phyloP scores from a whole-genome alignment of 129 eudicot species.

The Lactuca saligna region DNA sequence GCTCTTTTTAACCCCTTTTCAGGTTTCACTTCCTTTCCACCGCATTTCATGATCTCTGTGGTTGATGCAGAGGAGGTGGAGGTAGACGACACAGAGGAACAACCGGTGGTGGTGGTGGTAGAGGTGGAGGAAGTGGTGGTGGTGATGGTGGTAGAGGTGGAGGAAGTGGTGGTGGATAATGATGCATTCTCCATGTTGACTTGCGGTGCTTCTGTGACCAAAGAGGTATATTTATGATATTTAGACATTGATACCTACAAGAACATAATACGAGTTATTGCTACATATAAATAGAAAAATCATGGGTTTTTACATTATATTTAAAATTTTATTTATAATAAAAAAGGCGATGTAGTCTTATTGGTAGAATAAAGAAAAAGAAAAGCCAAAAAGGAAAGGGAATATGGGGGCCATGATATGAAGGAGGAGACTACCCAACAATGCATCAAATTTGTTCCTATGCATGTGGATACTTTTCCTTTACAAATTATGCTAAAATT shows the following conservation, averaged over 20 bases:
- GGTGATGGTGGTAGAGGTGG: slow-evolving; percentile 34
- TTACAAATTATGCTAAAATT: slow-evolving; percentile 11
- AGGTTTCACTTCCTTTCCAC: slow-evolving; percentile 2
- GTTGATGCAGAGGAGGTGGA: slow-evolving; percentile 29
- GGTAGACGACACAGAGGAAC: slow-evolving; percentile 23
- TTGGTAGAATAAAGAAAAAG: slow-evolving; percentile 35
- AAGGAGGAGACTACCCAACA: slow-evolving; percentile 27
- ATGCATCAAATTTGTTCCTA: slow-evolving; percentile 32
- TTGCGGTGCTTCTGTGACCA: slow-evolving; percentile 35
- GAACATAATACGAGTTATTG: slow-evolving; percentile 24
- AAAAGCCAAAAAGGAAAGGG: slow-evolving; percentile 24
- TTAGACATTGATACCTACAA: slow-evolving; percentile 25
- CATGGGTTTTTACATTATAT: slow-evolving; percentile 9
- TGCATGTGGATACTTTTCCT: slow-evolving; percentile 37
- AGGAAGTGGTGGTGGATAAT: slow-evolving; percentile 30
- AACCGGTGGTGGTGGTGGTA: slow-evolving; percentile 8
- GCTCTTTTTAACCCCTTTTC: slow-evolving; percentile 23
- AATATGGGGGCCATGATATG: slow-evolving; percentile 43
- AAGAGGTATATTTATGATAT: slow-evolving; percentile 33
- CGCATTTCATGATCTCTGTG: slow-evolving; percentile 3
- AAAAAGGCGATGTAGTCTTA: slow-evolving; percentile 17
- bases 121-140: slow-evolving; percentile 22
- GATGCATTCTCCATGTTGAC: slow-evolving; percentile 38
- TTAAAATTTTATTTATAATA: not conserved
- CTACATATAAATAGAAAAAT: slow-evolving; percentile 32